Percentiles rank a stretch among this genome's conserved stretches.
phyloP scores from a whole-genome alignment of 495 filamentous ascomycete species.

The Aspergillus sclerotiicarbonarius region DNA sequence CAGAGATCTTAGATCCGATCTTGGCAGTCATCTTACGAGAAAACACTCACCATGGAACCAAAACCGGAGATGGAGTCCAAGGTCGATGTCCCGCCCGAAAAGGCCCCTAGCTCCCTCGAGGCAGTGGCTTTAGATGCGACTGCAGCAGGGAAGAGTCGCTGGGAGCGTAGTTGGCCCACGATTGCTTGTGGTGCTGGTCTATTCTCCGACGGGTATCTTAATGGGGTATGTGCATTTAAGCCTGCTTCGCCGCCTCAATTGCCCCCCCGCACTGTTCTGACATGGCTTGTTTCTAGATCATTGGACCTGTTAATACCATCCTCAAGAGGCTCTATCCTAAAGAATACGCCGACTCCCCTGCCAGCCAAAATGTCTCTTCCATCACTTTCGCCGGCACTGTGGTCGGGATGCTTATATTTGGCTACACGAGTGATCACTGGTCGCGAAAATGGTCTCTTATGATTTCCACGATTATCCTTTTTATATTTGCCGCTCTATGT shows the following conservation, averaged over 20 bases:
- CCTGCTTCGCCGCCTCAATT: constrained; percentile 1
- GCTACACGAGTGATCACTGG: constrained; percentile 77
- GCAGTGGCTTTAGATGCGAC: not conserved
- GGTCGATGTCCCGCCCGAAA: constrained; percentile 21
- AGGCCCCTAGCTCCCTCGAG: not conserved
- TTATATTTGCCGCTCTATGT: constrained; percentile 77
- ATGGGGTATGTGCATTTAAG: constrained; percentile 52
- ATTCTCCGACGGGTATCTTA: constrained; percentile 89
- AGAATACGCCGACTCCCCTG: constrained; percentile 61
- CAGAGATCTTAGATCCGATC: too few relatives aligned
- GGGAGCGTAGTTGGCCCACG: constrained; percentile 63
- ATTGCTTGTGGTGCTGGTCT: constrained; percentile 87
- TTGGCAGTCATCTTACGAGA: not conserved
- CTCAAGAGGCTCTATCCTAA: constrained; percentile 60
- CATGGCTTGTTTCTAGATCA: constrained; percentile 54
- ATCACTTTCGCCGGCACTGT: constrained; percentile 91
- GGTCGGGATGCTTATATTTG: constrained; percentile 79
- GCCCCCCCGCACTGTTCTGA: not conserved
- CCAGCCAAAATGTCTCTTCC: constrained; percentile 66
- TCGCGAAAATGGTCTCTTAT: constrained; percentile 80
- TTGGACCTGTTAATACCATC: constrained; percentile 77
- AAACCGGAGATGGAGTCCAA: constrained; percentile 2
- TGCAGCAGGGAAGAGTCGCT: constrained; percentile 39
- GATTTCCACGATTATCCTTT: constrained; percentile 74
- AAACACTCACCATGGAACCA: not conserved